Evolutionary conservation across 2,329 filamentous ascomycete genomes (phyloP).

Genomic region (Trichoderma polysporum): DNA sequence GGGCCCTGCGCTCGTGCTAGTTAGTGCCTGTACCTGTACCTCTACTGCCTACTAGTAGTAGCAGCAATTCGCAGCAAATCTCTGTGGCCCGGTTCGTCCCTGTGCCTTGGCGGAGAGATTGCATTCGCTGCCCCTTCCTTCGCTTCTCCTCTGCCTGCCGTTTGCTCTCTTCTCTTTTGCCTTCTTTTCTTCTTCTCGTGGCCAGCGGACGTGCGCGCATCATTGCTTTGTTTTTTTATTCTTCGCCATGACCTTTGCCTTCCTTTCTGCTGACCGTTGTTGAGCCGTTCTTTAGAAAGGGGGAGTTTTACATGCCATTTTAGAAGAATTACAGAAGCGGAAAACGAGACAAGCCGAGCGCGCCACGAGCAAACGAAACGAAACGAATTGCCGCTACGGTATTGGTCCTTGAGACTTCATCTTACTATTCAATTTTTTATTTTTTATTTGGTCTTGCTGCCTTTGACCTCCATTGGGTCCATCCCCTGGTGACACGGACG

Average conservation of each 20-base stretch:
- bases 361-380: conserved; percentile 20
- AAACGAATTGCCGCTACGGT: background rate
- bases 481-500: background rate
- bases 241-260: conserved; percentile 26
- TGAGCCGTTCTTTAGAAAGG: conserved; percentile 21
- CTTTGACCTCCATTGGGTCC: background rate
- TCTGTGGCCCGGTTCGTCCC: conserved; percentile 13
- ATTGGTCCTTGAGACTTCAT: background rate
- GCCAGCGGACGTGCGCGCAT: conserved; percentile 13
- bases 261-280: conserved; percentile 7
- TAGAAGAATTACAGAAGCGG: background rate
- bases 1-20: background rate
- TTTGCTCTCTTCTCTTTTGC: background rate
- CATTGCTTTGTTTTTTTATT: background rate
- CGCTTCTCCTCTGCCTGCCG: background rate
- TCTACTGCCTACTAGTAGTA: background rate
- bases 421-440: background rate
- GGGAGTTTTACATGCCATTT: background rate
- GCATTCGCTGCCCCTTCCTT: conserved; percentile 15
- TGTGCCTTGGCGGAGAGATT: conserved; percentile 14
- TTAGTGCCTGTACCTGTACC: background rate
- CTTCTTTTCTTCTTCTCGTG: background rate
- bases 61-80: too few relatives aligned
- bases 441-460: background rate
- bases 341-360: background rate